Base-by-base conservation (phyloP, 306 rosid species). In the Quillaja saponaria region DNA sequence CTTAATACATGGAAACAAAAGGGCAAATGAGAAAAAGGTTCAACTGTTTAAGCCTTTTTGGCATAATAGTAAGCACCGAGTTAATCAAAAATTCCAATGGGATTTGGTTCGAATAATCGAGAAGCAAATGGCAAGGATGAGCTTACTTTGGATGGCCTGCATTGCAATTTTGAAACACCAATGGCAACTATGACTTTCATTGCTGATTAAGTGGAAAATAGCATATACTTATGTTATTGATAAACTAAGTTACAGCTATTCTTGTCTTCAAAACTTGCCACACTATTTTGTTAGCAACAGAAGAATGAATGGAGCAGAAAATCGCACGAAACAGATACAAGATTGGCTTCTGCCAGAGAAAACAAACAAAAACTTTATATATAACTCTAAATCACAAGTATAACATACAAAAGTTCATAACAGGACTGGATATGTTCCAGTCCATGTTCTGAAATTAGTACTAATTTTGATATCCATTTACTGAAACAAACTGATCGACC, bases 341-440 rank as follows among this genome's bases (percentile, higher is more conserved):
- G 16, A 46, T 46, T 46, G 14, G 50, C 50, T 46, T 25, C 31
- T 25, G 31, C 4, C 31, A 10, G 34, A 52, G 25, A 8, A 51
- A 49, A 57, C 73, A 78, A 67, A 73, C 81, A 76, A 64, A 63
- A 76, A 15, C 69, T 72, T 69, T 64, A 81, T 80, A 81, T 80
- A 69, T 67, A 66, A 41, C 73, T 63, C 77, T 63, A 72, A 71
- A 63, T 74, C 75, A 77, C 69, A 62, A 45, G 71, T 80, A 71
- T 81, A 63, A 78, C 81, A 81, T 75, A 82, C 80, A 79, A n/a
- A n/a, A 71, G 78, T 77, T 67, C 82, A 77, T 56, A 67, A 81
- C 87, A 83, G 44, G 66, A 69, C 34, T 76, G 80, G 63, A 49
- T 50, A 53, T 33, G 60, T 64, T 55, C 76, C 76, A 71, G 58